A percentile compares a stretch with the other conserved stretches of the same genome.
Evolutionary conservation across 2,329 filamentous ascomycete genomes (phyloP).

Genomic region (Penicillium hordei): DNA sequence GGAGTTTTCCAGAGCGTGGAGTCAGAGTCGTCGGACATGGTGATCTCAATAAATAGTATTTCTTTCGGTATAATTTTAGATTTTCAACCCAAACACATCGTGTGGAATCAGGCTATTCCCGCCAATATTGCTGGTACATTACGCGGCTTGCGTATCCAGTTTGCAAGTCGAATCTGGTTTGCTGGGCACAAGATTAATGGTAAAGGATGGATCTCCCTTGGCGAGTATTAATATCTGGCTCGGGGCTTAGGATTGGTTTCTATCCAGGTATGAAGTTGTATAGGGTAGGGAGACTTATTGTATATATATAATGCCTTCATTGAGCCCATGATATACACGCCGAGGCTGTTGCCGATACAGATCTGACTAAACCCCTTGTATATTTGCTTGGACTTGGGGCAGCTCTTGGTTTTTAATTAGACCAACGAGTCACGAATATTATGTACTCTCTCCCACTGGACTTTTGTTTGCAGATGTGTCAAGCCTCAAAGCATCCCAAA

Average conservation of each 20-base stretch:
- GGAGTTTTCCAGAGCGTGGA: constrained; percentile 75
- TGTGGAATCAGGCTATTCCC: background rate
- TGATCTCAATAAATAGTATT: constrained; percentile 11
- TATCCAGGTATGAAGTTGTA: background rate
- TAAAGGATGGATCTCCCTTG: background rate
- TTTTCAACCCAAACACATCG: background rate
- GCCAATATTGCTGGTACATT: background rate
- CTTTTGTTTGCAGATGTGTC: too few species aligned
- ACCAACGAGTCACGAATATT: too few species aligned
- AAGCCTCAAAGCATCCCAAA: background rate
- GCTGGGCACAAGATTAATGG: background rate
- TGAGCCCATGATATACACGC: background rate
- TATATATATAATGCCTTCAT: background rate
- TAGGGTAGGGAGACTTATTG: background rate
- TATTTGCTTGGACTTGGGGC: background rate
- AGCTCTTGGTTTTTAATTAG: background rate
- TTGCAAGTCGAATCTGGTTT: background rate
- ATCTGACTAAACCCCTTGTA: background rate
- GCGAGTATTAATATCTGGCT: background rate
- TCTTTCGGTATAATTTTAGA: constrained; percentile 1
- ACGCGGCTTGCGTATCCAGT: background rate
- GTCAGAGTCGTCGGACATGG: constrained; percentile 40
- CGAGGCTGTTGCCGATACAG: background rate
- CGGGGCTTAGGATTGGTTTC: background rate
- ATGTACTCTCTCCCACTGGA: background rate